Percentiles rank a stretch among this genome's conserved stretches.
phyloP scores from a whole-genome alignment of 495 filamentous ascomycete genomes.

The Entonaema liquescens region DNA sequence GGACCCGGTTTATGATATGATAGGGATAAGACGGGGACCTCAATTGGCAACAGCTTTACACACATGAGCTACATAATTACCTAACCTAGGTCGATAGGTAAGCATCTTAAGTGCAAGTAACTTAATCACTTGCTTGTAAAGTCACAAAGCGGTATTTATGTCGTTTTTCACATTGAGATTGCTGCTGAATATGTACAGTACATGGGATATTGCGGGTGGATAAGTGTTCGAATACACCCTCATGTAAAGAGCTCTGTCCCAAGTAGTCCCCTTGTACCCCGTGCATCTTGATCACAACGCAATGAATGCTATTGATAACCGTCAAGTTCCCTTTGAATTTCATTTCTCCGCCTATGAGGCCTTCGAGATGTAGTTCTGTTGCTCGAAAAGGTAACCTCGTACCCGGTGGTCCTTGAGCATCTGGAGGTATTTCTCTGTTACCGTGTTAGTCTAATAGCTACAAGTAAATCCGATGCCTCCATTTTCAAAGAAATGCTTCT shows the following conservation, averaged over 20 bases:
- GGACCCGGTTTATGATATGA: background rate
- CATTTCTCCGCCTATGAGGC: constrained; percentile 37
- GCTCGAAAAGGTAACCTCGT: constrained; percentile 88
- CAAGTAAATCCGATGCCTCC: background rate
- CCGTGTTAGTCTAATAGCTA: constrained; percentile 25
- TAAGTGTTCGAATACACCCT: background rate
- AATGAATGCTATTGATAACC: constrained; percentile 12
- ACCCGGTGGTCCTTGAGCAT: constrained; percentile 84
- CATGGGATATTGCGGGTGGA: background rate
- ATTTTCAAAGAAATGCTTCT: background rate
- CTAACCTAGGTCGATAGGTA: background rate
- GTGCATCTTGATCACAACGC: background rate
- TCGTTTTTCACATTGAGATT: constrained; percentile 1
- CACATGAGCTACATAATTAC: background rate
- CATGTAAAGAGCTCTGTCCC: constrained; percentile 15
- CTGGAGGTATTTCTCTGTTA: constrained; percentile 89
- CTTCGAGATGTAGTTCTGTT: constrained; percentile 83
- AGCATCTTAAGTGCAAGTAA: background rate
- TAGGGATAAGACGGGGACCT: background rate
- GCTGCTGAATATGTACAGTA: background rate
- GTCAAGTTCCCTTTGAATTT: background rate
- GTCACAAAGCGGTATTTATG: background rate
- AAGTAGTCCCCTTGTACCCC: constrained; percentile 8
- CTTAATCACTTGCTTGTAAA: background rate
- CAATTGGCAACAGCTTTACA: background rate